Evolutionary conservation across 768 basidiomycete genomes (phyloP), one percentile per base, ranked within the genome.

Genomic region (Boletus vermiculosoides): DNA sequence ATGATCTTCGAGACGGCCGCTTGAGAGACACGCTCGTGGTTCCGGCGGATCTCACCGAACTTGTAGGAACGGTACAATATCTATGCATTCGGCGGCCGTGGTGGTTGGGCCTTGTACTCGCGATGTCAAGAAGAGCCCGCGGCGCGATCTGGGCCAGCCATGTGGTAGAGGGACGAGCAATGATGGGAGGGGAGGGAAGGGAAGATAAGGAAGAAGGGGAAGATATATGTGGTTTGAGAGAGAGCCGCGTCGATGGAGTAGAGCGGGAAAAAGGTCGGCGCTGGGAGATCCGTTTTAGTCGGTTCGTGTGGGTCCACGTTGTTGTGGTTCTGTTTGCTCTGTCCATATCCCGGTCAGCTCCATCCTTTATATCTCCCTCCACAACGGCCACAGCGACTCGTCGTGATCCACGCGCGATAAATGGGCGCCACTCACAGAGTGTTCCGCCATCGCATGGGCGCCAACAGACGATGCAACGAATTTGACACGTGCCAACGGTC

Each of bases 81-180:
- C 88, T 89, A 93, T 0, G 90, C 85, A 67, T 92, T 93, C 11
- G 85, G 83, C 4, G 91, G 90, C 0, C 91, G 80, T 11, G 87
- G 86, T 5, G 79, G 77, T 54, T 77, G 71, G 18, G 71, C 58
- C 49, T 54, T 61, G 54, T 54, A 50, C 22, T 36, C 65, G 53
- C 45, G 52, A 12, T 49, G 46, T 28, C 22, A 54, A 47, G 63
- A 49, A 22, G 56, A 31, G 30, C 50, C 50, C 0, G 52, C 20
- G 9, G 49, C 13, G 13, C 68, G 61, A 40, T 18, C 20, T 54
- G 66, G 64, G 13, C 71, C 62, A 0, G 60, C 30, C 71, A 72
- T 72, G 34, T 46, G 30, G 13, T 63, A 53, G 34, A 63, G 41
- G 6, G 59, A 45, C 5, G 62, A 22, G 52, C 57, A 60, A n/a